phyloP scores from a whole-genome alignment of 257 asterid genomes.

The Mentha longifolia region DNA sequence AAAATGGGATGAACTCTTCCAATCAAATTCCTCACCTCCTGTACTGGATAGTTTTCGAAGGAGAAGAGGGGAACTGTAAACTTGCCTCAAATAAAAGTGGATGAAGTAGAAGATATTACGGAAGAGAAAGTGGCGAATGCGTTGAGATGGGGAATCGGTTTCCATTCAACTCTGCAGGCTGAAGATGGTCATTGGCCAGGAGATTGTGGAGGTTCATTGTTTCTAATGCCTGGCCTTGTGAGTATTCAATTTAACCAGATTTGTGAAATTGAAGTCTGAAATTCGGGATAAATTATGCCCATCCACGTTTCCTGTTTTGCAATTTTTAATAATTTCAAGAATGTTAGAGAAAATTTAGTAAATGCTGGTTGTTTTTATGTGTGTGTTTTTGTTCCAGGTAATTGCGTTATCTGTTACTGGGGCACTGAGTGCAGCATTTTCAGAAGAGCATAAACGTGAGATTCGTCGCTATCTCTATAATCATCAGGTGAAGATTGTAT shows the following conservation, averaged over 20 bases:
- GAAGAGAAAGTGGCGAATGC: slow-evolving; percentile 73
- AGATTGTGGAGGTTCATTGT: slow-evolving; percentile 98
- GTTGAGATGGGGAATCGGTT: slow-evolving; percentile 75
- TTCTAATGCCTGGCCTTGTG: slow-evolving; percentile 97
- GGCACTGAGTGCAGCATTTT: slow-evolving; percentile 78
- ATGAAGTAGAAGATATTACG: slow-evolving; percentile 71
- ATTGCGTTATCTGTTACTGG: slow-evolving; percentile 79
- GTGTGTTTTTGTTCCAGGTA: slow-evolving; percentile 52
- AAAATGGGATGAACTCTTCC: no score
- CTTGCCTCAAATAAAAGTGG: slow-evolving; percentile 74
- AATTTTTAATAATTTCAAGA: no score
- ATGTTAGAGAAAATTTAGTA: no score
- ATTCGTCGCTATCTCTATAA: slow-evolving; percentile 95
- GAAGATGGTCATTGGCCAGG: slow-evolving; percentile 98
- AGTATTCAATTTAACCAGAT: slow-evolving; percentile 23
- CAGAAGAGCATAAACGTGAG: slow-evolving; percentile 85
- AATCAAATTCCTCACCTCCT: background rate
- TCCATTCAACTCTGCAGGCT: slow-evolving; percentile 85
- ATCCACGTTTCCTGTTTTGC: background rate
- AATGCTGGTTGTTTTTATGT: background rate
- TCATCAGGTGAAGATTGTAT: slow-evolving; percentile 70
- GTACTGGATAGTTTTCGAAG: slow-evolving; percentile 70
- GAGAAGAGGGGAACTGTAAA: slow-evolving; percentile 50
- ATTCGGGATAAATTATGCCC: no score
- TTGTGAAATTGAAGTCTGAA: background rate